These are phyloP conservation scores for Pyricularia sp. DNA, from an alignment of 2,329 filamentous ascomycete species.

Conservation along the genomic window DNA sequence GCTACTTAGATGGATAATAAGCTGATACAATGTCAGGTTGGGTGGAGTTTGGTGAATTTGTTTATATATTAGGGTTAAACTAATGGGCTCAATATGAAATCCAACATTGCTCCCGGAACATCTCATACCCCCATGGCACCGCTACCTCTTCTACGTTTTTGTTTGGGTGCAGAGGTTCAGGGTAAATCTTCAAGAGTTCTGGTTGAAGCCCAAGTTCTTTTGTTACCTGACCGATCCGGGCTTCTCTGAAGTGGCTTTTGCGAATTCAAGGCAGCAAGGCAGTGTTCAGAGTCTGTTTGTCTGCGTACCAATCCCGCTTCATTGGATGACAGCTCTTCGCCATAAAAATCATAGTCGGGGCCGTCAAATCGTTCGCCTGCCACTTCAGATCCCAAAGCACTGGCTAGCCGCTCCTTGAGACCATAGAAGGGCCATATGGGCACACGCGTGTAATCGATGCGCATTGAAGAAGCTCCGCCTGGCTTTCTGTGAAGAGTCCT, in stretches of 20 bases:
- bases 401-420: conserved; percentile 39
- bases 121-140: background rate
- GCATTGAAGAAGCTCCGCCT: background rate
- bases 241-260: conserved; percentile 25
- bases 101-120: background rate
- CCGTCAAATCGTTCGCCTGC: conserved; percentile 24
- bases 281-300: conserved; percentile 21
- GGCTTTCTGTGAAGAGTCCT: conserved; percentile 15
- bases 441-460: conserved; percentile 33
- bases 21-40: conserved; percentile 18
- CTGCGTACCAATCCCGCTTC: conserved; percentile 30
- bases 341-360: conserved; percentile 6
- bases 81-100: background rate
- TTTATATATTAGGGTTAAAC: background rate
- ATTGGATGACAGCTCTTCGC: conserved; percentile 15
- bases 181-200: background rate
- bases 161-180: background rate
- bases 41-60: background rate
- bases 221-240: conserved; percentile 22
- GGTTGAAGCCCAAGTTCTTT: background rate
- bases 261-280: conserved; percentile 11
- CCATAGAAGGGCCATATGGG: conserved; percentile 42
- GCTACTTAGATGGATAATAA: conserved; percentile 27
- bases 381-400: conserved; percentile 36
- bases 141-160: background rate